phyloP scores from a whole-genome alignment of 1,139 yeast species.

The Pichia sp. region DNA sequence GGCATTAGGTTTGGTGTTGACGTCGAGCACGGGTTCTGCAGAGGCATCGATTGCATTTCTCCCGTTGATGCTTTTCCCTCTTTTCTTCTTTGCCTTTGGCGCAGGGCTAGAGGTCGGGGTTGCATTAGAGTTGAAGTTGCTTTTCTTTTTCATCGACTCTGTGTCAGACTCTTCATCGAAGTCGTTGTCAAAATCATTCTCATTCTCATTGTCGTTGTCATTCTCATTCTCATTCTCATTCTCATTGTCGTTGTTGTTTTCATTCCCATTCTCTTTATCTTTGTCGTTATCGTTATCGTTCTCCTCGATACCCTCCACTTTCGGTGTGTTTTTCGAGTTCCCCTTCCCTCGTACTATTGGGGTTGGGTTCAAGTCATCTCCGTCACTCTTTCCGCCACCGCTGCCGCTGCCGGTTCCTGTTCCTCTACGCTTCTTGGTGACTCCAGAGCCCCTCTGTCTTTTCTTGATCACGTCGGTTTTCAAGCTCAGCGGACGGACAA shows the following conservation, averaged over 20 bases:
- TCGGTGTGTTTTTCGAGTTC: not conserved
- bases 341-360: conserved; percentile 20
- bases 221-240: not conserved
- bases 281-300: conserved; percentile 3
- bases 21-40: not conserved
- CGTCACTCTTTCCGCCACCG: conserved; percentile 25
- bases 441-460: conserved; percentile 39
- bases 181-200: not conserved
- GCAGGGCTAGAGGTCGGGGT: not conserved
- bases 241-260: not conserved
- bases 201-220: not conserved
- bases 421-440: conserved; percentile 23
- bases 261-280: not conserved
- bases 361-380: conserved; percentile 31
- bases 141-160: too few relatives aligned
- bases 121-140: not conserved
- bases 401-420: conserved; percentile 7
- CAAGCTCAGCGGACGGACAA: conserved; percentile 83
- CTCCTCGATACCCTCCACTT: conserved; percentile 8
- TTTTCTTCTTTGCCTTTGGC: not conserved
- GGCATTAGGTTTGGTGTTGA: not conserved
- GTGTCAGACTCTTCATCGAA: too few relatives aligned
- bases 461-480: conserved; percentile 92
- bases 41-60: not conserved
- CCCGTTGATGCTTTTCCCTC: not conserved